phyloP scores from a whole-genome alignment of 202 grass and related monocot species.

The Miscanthus sacchariflorus region DNA sequence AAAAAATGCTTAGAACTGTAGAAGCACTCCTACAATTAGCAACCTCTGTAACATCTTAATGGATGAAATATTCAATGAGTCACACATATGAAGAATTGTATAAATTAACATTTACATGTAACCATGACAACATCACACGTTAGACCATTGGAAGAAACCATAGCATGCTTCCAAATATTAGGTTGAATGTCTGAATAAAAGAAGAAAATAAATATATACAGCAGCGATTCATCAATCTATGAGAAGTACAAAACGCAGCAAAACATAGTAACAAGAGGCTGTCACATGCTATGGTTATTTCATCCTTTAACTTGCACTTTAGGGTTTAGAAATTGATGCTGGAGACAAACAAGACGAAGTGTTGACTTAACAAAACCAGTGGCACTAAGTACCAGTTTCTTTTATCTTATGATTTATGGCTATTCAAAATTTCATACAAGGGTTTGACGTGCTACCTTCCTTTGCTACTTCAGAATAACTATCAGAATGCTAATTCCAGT shows the following conservation, averaged over 20 bases:
- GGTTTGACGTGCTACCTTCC: background rate
- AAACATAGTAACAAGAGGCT: slow-evolving; percentile 9
- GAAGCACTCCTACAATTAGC: background rate
- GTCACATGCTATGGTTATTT: background rate
- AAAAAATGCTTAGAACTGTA: background rate
- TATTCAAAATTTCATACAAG: slow-evolving; percentile 34
- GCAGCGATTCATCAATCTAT: background rate
- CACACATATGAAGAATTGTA: background rate
- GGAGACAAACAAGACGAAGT: background rate
- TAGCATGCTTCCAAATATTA: background rate
- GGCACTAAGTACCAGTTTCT: background rate
- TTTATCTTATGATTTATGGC: slow-evolving; percentile 2
- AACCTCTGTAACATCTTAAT: background rate
- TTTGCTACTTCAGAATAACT: background rate
- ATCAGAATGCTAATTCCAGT: background rate
- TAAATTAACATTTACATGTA: background rate
- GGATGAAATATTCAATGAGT: background rate
- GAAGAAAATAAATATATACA: background rate
- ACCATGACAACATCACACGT: background rate
- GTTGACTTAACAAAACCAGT: slow-evolving; percentile 23
- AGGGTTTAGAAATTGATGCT: slow-evolving; percentile 6
- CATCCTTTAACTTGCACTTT: background rate
- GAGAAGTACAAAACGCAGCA: background rate
- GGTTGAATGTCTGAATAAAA: background rate
- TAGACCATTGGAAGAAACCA: background rate